A percentile compares a stretch with the other conserved stretches of the same genome.
Conservation (phyloP, 805 yeast species). For the Vanderwaltozyma verrucispora region DNA sequence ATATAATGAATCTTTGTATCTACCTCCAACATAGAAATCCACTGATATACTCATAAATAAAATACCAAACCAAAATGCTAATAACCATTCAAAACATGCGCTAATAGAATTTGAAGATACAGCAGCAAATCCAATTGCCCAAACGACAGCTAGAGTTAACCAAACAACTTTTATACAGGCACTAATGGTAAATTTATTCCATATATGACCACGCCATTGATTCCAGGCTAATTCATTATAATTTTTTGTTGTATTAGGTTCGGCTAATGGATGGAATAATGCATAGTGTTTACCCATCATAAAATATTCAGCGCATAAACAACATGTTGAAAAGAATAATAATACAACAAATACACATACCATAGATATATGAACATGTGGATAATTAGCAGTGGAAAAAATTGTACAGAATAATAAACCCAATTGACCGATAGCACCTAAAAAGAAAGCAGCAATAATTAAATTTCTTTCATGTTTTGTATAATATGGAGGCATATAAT, state of each 20-base stretch:
- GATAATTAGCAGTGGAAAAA: slow-evolving; percentile 53
- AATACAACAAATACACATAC: slow-evolving; percentile 64
- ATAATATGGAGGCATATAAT: slow-evolving; percentile 32
- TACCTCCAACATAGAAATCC: slow-evolving; percentile 61
- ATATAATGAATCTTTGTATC: slow-evolving; percentile 22
- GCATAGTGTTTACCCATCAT: slow-evolving; percentile 38
- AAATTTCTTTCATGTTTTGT: slow-evolving; percentile 31
- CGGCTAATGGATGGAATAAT: slow-evolving; percentile 28
- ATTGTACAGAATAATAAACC: slow-evolving; percentile 68
- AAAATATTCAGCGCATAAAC: slow-evolving; percentile 36
- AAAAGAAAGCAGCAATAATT: slow-evolving; percentile 32
- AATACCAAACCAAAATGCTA: slow-evolving; percentile 78
- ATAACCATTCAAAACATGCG: slow-evolving; percentile 74
- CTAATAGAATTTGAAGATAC: slow-evolving; percentile 36
- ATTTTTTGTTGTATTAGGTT: slow-evolving; percentile 8
- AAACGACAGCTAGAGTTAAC: slow-evolving; percentile 52
- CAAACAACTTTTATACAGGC: slow-evolving; percentile 49
- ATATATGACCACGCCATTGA: slow-evolving; percentile 27
- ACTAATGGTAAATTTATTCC: slow-evolving; percentile 39
- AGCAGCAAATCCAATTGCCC: slow-evolving; percentile 62
- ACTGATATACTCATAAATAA: slow-evolving; percentile 51
- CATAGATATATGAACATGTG: slow-evolving; percentile 50
- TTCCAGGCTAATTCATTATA: slow-evolving; percentile 18
- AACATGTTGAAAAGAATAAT: slow-evolving; percentile 43
- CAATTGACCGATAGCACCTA: slow-evolving; percentile 51